Conservation (phyloP, 306 rosid genomes). For the Dryas drummondii region DNA sequence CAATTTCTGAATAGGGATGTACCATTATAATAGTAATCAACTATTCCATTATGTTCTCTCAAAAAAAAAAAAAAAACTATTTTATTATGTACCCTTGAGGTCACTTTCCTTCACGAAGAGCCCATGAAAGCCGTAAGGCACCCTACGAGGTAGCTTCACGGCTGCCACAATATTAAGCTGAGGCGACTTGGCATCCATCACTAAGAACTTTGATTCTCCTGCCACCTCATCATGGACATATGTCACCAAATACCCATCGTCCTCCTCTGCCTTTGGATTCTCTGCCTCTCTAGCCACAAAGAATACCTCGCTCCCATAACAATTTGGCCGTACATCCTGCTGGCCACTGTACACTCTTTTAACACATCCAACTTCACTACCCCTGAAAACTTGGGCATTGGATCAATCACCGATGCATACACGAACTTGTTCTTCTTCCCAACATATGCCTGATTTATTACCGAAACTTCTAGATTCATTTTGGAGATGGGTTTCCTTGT, state of each 20-base stretch:
- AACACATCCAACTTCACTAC: constrained; percentile 77
- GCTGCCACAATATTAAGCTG: constrained; percentile 66
- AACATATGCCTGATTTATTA: constrained; percentile 42
- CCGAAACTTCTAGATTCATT: constrained; percentile 65
- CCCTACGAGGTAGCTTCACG: constrained; percentile 75
- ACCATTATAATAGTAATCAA: too few relatives aligned
- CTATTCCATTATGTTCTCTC: too few relatives aligned
- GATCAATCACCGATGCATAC: constrained; percentile 79
- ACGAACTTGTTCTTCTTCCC: constrained; percentile 56
- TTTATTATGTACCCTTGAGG: constrained; percentile 4
- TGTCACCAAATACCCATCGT: constrained; percentile 69
- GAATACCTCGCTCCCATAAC: constrained; percentile 82
- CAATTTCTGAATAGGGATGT: too few relatives aligned
- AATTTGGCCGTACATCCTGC: constrained; percentile 61
- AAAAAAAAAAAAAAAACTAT: too few relatives aligned
- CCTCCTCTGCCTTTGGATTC: constrained; percentile 36
- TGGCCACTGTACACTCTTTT: constrained; percentile 53
- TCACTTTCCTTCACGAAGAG: constrained; percentile 64
- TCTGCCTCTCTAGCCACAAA: constrained; percentile 59
- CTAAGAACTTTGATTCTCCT: constrained; percentile 69
- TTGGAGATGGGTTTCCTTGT: constrained; percentile 64
- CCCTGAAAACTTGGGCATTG: constrained; percentile 85
- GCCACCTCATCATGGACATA: constrained; percentile 65
- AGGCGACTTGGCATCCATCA: constrained; percentile 84
- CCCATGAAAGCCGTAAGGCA: constrained; percentile 92